Evolutionary conservation across 139 green algal genomes (phyloP).

Genomic region (Edaphochlamys debaryana): DNA sequence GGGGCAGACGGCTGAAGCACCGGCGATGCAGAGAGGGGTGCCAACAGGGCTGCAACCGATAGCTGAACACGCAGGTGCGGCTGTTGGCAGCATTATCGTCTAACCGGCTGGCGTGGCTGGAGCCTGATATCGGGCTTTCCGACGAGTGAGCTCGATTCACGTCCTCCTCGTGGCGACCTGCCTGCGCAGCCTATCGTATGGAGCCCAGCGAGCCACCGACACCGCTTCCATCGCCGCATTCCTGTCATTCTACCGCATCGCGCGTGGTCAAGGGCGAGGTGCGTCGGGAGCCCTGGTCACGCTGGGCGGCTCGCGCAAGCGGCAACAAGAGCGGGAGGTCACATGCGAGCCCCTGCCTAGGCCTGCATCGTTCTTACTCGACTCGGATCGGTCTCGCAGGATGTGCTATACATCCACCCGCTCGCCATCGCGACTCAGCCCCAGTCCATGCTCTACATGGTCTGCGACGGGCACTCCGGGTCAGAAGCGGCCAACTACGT

Average conservation of each 20-base stretch:
- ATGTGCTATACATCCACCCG: conserved; percentile 51
- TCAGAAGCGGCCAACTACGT: conserved; percentile 50
- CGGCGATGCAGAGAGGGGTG: too few species aligned
- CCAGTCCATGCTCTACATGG: conserved; percentile 53
- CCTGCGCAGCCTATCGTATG: background rate
- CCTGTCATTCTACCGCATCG: conserved; percentile 45
- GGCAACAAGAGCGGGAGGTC: background rate
- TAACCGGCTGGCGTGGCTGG: too few species aligned
- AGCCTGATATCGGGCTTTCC: too few species aligned
- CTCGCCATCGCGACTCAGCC: conserved; percentile 38
- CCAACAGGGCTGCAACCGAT: too few species aligned
- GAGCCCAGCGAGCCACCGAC: background rate
- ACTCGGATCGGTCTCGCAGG: too few species aligned
- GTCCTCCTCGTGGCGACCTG: too few species aligned
- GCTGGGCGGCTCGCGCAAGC: background rate
- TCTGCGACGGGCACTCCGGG: conserved; percentile 58
- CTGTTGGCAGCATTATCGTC: too few species aligned
- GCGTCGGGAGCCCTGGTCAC: background rate
- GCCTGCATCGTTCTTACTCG: too few species aligned
- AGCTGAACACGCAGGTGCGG: too few species aligned
- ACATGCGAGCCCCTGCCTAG: too few species aligned
- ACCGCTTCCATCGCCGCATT: conserved; percentile 20
- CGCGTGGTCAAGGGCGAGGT: conserved; percentile 62
- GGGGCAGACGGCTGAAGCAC: too few species aligned
- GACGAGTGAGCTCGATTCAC: too few species aligned